A percentile compares a stretch with the other conserved stretches of the same genome.
Evolutionary conservation across 1,284 basidiomycete species (phyloP).

Genomic region (Acaromyces ingoldii): DNA sequence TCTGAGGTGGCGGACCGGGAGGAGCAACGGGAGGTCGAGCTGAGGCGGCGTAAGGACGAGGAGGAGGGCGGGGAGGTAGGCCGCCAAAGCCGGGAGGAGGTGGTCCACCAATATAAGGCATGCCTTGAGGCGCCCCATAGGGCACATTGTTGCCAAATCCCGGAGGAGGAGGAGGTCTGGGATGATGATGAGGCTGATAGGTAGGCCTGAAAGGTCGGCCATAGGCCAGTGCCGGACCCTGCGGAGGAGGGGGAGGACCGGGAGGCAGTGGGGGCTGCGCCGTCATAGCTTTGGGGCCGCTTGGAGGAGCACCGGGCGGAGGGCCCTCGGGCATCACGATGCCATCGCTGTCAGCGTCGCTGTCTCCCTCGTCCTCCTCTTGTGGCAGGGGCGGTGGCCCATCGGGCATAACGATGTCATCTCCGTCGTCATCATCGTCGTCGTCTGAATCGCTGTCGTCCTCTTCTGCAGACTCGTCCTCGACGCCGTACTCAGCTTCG

Average conservation of each 20-base stretch:
- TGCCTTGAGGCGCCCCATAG: not conserved
- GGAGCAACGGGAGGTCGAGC: not conserved
- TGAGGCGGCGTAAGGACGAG: not conserved
- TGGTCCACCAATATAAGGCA: not conserved
- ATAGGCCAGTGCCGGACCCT: conserved; percentile 5
- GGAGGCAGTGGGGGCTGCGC: not conserved
- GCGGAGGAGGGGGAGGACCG: conserved; percentile 7
- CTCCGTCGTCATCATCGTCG: conserved; percentile 33
- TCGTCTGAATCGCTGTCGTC: conserved; percentile 8
- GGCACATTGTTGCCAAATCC: too few relatives aligned
- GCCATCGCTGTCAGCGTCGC: conserved; percentile 3
- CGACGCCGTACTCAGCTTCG: conserved; percentile 9
- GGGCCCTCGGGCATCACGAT: conserved; percentile 8
- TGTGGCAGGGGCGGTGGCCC: conserved; percentile 20
- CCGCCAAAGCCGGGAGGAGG: not conserved
- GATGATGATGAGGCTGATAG: not conserved
- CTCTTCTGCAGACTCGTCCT: conserved; percentile 9
- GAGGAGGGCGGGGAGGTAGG: conserved; percentile 7
- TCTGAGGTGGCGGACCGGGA: conserved; percentile 17
- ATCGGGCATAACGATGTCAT: conserved; percentile 43
- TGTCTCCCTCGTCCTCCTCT: not conserved
- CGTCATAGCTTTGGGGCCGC: not conserved
- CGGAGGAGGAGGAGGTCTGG: not conserved
- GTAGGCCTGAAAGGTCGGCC: not conserved
- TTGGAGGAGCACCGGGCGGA: conserved; percentile 16